phyloP scores from a whole-genome alignment of 805 yeast species.

The Nakazawaea ishiwadae region DNA sequence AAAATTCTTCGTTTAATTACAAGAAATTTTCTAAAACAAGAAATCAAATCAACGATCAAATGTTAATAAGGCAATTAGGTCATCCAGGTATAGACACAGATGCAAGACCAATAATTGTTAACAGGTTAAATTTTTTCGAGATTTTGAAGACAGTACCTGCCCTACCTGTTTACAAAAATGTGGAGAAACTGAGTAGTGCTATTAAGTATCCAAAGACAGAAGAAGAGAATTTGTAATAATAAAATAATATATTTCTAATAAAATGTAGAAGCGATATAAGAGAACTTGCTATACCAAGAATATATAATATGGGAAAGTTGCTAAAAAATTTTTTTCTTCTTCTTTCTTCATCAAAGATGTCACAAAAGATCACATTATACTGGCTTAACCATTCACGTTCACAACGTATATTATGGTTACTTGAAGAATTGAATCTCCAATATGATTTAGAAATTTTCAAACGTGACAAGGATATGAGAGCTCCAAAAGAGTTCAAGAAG shows the following conservation, averaged over 20 bases:
- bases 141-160: slow-evolving; percentile 19
- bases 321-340: no score
- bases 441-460: slow-evolving; percentile 50
- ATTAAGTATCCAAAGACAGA: slow-evolving; percentile 33
- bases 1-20: slow-evolving; percentile 26
- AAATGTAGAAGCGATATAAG: neutral
- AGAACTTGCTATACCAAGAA: no score
- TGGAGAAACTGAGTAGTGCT: slow-evolving; percentile 54
- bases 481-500: slow-evolving; percentile 43
- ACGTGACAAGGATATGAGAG: slow-evolving; percentile 43
- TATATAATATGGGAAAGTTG: no score
- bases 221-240: neutral
- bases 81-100: slow-evolving; percentile 31
- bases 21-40: slow-evolving; percentile 26
- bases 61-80: slow-evolving; percentile 27
- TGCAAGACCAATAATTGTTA: slow-evolving; percentile 39
- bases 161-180: slow-evolving; percentile 57
- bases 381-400: slow-evolving; percentile 55
- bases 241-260: neutral
- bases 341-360: no score
- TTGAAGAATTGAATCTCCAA: slow-evolving; percentile 54
- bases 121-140: slow-evolving; percentile 27
- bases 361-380: slow-evolving; percentile 5
- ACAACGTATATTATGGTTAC: slow-evolving; percentile 56
- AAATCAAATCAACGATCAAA: slow-evolving; percentile 24